A percentile compares a stretch with the other conserved stretches of the same genome.
phyloP scores from a whole-genome alignment of 192 early-diverging fungal genomes.

The Coemansia sp. region DNA sequence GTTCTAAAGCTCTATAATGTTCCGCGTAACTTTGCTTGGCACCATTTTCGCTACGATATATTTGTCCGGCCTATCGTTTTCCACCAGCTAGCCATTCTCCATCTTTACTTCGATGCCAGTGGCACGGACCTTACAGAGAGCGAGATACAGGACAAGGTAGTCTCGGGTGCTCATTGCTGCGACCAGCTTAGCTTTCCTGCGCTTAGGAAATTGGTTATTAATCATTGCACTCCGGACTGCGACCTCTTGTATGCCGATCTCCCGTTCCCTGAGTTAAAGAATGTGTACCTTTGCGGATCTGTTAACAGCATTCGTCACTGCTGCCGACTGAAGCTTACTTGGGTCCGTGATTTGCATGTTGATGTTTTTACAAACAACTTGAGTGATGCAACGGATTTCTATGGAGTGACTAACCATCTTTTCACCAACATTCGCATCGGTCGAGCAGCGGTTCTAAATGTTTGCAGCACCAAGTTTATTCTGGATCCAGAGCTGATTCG shows the following conservation, averaged over 20 bases:
- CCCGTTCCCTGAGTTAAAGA: not conserved
- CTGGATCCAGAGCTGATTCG: not conserved
- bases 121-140: not conserved
- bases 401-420: not conserved
- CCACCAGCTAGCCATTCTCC: not conserved
- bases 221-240: not conserved
- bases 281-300: not conserved
- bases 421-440: not conserved
- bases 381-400: not conserved
- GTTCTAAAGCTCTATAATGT: not conserved
- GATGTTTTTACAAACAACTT: no score
- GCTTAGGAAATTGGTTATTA: not conserved
- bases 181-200: conserved; percentile 2
- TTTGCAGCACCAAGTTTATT: not conserved
- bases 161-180: not conserved
- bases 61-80: not conserved
- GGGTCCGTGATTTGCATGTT: not conserved
- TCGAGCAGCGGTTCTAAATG: not conserved
- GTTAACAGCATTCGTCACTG: not conserved
- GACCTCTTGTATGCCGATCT: not conserved
- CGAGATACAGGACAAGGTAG: not conserved
- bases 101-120: not conserved
- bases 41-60: not conserved
- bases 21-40: not conserved
- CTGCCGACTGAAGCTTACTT: not conserved